Evolutionary conservation across 1,284 basidiomycete genomes (phyloP).

Genomic region (Ceratorhiza oryzae-sativae): DNA sequence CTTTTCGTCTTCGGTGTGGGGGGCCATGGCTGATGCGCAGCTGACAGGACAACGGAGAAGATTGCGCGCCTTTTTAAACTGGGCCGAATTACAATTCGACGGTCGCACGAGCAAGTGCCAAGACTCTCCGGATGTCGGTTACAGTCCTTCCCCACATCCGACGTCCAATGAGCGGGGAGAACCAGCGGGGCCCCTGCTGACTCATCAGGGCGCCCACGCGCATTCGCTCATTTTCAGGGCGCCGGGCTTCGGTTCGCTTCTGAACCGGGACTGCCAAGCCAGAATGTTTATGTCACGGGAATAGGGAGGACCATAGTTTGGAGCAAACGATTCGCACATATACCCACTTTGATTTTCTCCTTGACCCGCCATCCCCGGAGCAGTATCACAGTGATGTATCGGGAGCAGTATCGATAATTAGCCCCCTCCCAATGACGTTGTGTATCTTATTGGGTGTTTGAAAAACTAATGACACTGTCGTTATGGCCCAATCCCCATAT

Average conservation of each 20-base stretch:
- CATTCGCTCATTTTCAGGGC: neutral
- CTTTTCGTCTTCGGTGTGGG: constrained; percentile 19
- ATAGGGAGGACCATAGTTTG: too few relatives aligned
- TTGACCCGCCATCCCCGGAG: neutral
- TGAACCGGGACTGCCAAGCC: neutral
- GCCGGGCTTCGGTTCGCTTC: constrained; percentile 9
- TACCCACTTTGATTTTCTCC: neutral
- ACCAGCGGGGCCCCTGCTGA: constrained; percentile 1
- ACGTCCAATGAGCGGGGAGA: constrained; percentile 16
- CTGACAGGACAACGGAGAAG: neutral
- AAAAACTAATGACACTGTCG: too few relatives aligned
- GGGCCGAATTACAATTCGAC: neutral
- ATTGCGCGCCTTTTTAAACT: neutral
- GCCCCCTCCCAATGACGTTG: neutral
- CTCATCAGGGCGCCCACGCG: neutral
- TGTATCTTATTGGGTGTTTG: too few relatives aligned
- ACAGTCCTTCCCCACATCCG: neutral
- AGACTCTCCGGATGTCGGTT: constrained; percentile 14
- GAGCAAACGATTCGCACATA: neutral
- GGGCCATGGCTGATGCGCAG: constrained; percentile 9
- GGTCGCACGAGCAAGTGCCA: constrained; percentile 6
- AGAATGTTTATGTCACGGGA: neutral
- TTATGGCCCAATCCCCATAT: too few relatives aligned
- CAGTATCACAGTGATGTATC: neutral
- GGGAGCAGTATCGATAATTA: too few relatives aligned